Evolutionary conservation across 768 basidiomycete species (phyloP), one percentile per base, ranked within the genome.

Genomic region (Trametes coccinea): DNA sequence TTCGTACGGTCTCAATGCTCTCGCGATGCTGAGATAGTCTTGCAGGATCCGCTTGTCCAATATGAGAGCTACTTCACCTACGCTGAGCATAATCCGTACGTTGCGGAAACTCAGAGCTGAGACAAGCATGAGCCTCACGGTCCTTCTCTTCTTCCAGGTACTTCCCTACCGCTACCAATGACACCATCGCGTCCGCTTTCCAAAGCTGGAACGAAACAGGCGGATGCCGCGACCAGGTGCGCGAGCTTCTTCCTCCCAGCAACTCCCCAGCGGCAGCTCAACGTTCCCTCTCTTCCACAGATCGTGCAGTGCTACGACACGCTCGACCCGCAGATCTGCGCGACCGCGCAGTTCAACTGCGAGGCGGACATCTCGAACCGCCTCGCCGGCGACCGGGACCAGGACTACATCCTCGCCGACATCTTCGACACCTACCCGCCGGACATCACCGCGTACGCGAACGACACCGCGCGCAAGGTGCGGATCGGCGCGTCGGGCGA

Each of bases 41-140:
- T 48, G 30, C 56, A 82, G 70, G 72, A 67, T 69, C 74, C 65
- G 9, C 67, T 85, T 9, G 67, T 67, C 2, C 86, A 87, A 73
- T 87, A 86, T 65, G 80, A 83, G 2, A 81, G 81, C 13, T 85
- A 84, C 61, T 75, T 86, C 41, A 71, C 71, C 2, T 88, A 87
- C 62, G 82, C 86, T 0, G 74, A 69, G 8, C 77, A 71, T 4
- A 87, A 86, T 67, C 77, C 82, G 41, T 74, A 57, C 44, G 68
- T 57, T 14, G 8, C n/a, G 16, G 9, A 13, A 4, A 14, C 6
- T 10, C 7, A 16, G 0, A 48, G 4, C 5, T 3, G 22, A 22
- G 22, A 22, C 22, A 22, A 22, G 22, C 22, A 22, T 22, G 22
- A 22, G 22, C 22, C 22, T 22, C 22, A 22, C 22, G 22, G 22